Base-by-base conservation (phyloP, 2,329 filamentous ascomycete species). In the Aspergillus chevalieri region DNA sequence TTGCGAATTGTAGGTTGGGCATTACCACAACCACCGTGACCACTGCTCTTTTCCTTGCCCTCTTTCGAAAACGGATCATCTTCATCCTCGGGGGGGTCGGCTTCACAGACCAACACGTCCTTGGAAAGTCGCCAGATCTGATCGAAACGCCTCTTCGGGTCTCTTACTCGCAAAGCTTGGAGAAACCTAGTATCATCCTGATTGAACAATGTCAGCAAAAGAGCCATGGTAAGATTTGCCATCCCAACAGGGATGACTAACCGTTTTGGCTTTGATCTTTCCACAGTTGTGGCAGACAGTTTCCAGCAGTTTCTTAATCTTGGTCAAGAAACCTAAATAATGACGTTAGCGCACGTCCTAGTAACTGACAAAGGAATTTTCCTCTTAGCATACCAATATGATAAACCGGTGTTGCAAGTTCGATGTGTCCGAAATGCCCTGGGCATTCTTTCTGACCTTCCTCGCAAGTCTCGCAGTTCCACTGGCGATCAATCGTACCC, bases 201-300 rank as follows among this genome's bases (percentile, higher is more conserved):
- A 69, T 73, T 67, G 26, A 30, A 30, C 53, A 55, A 64, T 61
- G 71, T 78, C 66, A 79, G 74, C 66, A 70, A 65, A 64, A 68
- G 69, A 62, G 72, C 70, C 64, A 77, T 74, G 74, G 12, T 66
- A 72, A 71, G 66, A 70, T 74, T 73, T 74, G 79, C 73, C 74
- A 77, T 78, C 71, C 75, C 73, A 68, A 65, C 69, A 76, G 78
- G 78, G 77, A 78, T 79, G 78, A 94, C 92, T 89, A 85, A 97
- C 92, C 85, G 89, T 88, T 82, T 97, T 91, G 75, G 90, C 86
- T 79, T 95, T 83, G 68, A 97, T 89, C 79, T 93, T 95, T 75
- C 91, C 92, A 80, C 94, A 98, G 73, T 94, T 96, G 77, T 95
- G 91, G 81, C 94, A 98, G 72, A 98, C 91, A 62, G 91, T 93